Percentiles rank a stretch among this genome's conserved stretches.
These are phyloP conservation scores for Triadica sebifera DNA, from an alignment of 345 rosid species.

Conservation along the genomic window DNA sequence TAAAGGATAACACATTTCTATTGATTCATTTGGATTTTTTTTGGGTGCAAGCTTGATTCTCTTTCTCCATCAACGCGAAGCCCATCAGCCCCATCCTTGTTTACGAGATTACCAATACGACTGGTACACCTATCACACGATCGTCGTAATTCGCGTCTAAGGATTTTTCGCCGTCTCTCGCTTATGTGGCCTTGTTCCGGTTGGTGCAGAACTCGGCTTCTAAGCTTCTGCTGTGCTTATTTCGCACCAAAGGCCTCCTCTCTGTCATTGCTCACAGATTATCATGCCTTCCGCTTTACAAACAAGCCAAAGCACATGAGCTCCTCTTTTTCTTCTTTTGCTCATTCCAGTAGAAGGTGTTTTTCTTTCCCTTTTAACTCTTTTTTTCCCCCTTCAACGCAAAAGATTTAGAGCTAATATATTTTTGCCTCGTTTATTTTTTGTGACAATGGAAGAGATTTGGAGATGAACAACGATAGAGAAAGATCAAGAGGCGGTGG, in stretches of 20 bases:
- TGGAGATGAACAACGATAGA: constrained; percentile 37
- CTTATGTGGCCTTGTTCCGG: constrained; percentile 7
- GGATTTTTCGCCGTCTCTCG: background rate
- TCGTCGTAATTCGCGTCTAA: too few species aligned
- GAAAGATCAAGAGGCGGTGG: constrained; percentile 49
- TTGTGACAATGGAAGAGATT: constrained; percentile 41
- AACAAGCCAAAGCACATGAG: constrained; percentile 10
- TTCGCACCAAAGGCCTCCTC: background rate
- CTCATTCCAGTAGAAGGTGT: constrained; percentile 13
- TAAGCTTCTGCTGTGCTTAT: background rate
- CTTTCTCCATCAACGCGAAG: too few species aligned
- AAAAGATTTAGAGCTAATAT: background rate
- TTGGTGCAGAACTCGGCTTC: constrained; percentile 10
- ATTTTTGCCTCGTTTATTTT: background rate
- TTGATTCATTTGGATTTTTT: too few species aligned
- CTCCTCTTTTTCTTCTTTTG: constrained; percentile 18
- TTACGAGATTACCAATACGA: too few species aligned
- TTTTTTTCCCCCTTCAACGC: background rate
- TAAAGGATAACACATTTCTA: too few species aligned
- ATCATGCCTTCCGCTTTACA: background rate
- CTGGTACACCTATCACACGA: too few species aligned
- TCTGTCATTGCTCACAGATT: background rate
- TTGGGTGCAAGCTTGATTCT: too few species aligned
- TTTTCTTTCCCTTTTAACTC: background rate
- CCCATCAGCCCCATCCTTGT: too few species aligned